phyloP scores from a whole-genome alignment of 371 early-diverging fungal genomes.

The Saksenaea vasiformis region DNA sequence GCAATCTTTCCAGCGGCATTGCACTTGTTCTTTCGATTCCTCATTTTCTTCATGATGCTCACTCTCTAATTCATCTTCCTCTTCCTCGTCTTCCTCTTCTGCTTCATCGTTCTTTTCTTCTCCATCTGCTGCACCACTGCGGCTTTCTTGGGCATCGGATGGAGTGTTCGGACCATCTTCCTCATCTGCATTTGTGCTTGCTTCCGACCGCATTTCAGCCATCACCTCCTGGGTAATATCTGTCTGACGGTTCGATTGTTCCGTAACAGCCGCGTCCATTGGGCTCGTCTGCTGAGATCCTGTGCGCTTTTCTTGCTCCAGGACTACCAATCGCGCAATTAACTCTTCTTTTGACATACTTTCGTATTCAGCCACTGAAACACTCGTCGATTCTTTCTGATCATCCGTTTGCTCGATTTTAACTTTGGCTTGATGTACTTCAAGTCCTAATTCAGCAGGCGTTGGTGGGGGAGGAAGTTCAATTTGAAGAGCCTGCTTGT shows the following conservation, averaged over 20 bases:
- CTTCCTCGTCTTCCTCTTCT: neutral
- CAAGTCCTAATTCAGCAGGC: slow-evolving; percentile 35
- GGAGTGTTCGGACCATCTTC: slow-evolving; percentile 12
- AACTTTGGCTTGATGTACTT: neutral
- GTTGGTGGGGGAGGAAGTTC: slow-evolving; percentile 39
- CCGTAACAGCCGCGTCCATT: neutral
- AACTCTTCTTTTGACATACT: slow-evolving; percentile 27
- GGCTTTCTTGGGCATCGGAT: neutral
- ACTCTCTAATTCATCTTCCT: neutral
- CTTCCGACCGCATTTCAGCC: slow-evolving; percentile 4
- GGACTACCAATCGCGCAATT: slow-evolving; percentile 26
- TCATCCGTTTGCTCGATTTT: neutral
- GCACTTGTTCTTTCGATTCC: slow-evolving; percentile 19
- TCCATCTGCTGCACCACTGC: neutral
- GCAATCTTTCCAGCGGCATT: slow-evolving; percentile 63
- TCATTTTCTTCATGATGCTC: neutral
- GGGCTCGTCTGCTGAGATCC: neutral
- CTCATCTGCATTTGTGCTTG: slow-evolving; percentile 11
- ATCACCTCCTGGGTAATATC: neutral
- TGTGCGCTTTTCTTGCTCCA: slow-evolving; percentile 28
- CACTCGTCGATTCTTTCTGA: neutral
- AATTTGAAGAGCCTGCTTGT: slow-evolving; percentile 22
- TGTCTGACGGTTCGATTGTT: neutral
- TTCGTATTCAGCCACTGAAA: slow-evolving; percentile 8
- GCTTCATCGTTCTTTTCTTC: neutral